Evolutionary conservation across 1,139 yeast genomes (phyloP), one percentile per base, ranked within the genome.

Genomic region (Zygoascus sp.): DNA sequence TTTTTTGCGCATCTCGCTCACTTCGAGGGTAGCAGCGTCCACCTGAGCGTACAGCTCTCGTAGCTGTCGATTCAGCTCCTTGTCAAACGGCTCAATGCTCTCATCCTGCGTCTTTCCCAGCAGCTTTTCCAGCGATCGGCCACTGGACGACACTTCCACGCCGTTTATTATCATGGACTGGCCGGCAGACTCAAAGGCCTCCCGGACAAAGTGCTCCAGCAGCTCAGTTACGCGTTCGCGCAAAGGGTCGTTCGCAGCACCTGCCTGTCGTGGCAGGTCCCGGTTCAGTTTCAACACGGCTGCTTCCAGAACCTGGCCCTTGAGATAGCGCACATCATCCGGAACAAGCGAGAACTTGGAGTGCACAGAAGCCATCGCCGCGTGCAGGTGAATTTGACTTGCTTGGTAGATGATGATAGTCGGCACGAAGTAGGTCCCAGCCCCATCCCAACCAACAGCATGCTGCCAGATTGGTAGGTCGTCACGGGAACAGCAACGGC

Each of bases 51-150:
- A 69, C 27, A 79, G 58, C 22, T 66, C 65, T 34, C 84, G 66
- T 35, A 82, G 67, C 49, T 68, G 58, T 44, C 71, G 72, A 57
- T 79, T 77, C 44, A 80, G 63, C 10, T 72, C 79, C 36, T 71
- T 62, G 59, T 82, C 84, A 61, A 79, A 78, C 1, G 85, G 83
- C 57, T 79, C 87, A 11, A 77, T 72, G 17, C 55, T 59, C 21
- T 52, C 51, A 16, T 50, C 53, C 22, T 47, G 53, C 2, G 52
- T 22, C 19, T 42, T 42, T n/a, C 47, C 45, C 35, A 61, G 47
- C 7, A 54, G 45, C 17, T 46, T 42, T 13, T 44, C 50, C 32
- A 61, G 46, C 2, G 57, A 45, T n/a, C n/a, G n/a, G 3, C 47
- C 50, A 13, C 48, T 53, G 2, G 37, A 42, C 3, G 53, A 13